These are phyloP conservation scores for Boletus subparvulus DNA, from an alignment of 768 basidiomycete species.

Conservation along the genomic window DNA sequence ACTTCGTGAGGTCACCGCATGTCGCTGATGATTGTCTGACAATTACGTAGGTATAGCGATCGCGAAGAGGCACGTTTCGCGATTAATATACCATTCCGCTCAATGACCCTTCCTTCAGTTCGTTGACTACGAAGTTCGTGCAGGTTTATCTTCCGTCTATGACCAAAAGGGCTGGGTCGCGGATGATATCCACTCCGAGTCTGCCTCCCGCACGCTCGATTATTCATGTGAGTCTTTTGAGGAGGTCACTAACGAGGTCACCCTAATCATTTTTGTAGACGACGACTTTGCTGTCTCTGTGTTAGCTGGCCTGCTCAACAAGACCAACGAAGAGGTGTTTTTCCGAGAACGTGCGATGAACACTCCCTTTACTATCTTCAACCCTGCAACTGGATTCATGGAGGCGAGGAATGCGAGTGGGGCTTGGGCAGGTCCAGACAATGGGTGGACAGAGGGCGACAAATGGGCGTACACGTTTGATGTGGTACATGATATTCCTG, in stretches of 20 bases:
- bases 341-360: constrained; percentile 56
- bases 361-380: constrained; percentile 66
- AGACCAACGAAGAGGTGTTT: constrained; percentile 47
- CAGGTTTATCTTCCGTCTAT: constrained; percentile 73
- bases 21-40: background rate
- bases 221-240: constrained; percentile 60
- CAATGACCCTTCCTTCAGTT: constrained; percentile 37
- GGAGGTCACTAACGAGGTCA: background rate
- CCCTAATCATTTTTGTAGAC: constrained; percentile 40
- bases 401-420: constrained; percentile 72
- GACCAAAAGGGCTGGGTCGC: constrained; percentile 72
- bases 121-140: constrained; percentile 79
- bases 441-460: constrained; percentile 84
- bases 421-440: constrained; percentile 66
- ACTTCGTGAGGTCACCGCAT: constrained; percentile 41
- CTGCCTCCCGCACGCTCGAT: constrained; percentile 74
- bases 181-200: constrained; percentile 74
- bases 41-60: constrained; percentile 55
- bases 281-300: constrained; percentile 75
- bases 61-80: constrained; percentile 57
- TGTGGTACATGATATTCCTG: constrained; percentile 68
- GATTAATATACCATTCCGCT: background rate
- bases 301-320: constrained; percentile 55
- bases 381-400: constrained; percentile 71
- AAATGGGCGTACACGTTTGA: constrained; percentile 79